Conservation (phyloP, 192 early-diverging fungal species). For the Coemansia sp. region DNA sequence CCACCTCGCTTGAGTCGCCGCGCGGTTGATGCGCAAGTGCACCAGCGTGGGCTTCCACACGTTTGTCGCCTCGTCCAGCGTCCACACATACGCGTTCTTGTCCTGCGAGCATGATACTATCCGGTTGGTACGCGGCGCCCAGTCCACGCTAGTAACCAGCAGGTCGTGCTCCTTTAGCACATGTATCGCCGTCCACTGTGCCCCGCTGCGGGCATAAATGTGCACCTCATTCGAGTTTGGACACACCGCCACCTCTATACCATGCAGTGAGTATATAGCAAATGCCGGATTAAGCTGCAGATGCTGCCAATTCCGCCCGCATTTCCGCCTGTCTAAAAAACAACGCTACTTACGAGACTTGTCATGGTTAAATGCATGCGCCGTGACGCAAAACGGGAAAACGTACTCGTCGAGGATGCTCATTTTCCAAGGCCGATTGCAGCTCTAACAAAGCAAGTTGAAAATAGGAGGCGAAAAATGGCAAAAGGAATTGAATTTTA, state of each 20-base stretch:
- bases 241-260: conserved; percentile 83
- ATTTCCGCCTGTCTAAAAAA: not conserved
- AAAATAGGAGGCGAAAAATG: not conserved
- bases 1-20: conserved; percentile 92
- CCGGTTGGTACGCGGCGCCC: conserved; percentile 90
- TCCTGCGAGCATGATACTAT: conserved; percentile 98
- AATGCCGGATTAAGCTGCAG: not conserved
- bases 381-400: conserved; percentile 70
- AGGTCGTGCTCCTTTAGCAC: conserved; percentile 91
- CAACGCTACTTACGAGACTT: conserved; percentile 63
- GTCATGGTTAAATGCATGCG: conserved; percentile 89
- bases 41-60: conserved; percentile 90
- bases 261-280: not conserved
- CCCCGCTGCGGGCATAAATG: conserved; percentile 68
- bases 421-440: conserved; percentile 14
- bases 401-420: conserved; percentile 42
- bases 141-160: conserved; percentile 90
- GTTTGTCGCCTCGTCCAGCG: conserved; percentile 53
- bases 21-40: conserved; percentile 90
- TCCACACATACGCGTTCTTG: conserved; percentile 98
- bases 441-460: not conserved
- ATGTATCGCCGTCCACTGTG: conserved; percentile 61
- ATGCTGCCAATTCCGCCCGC: not conserved
- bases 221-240: conserved; percentile 87
- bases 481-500: not conserved